These are phyloP conservation scores for Periconia sp. DNA, from an alignment of 2,329 filamentous ascomycete genomes.

Conservation along the genomic window DNA sequence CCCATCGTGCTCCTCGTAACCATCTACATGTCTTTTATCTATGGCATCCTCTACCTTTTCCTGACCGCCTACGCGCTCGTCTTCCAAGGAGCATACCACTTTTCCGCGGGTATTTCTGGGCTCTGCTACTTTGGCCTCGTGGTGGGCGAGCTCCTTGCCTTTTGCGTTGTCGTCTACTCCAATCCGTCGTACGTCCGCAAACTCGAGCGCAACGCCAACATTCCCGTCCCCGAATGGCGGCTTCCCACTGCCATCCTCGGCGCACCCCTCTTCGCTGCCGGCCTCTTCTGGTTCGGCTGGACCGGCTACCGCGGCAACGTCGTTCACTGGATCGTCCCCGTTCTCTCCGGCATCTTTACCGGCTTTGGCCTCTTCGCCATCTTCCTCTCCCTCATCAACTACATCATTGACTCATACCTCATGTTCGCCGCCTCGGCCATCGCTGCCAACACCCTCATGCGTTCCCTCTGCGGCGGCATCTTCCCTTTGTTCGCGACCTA, in stretches of 20 bases:
- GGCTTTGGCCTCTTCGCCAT: conserved; percentile 61
- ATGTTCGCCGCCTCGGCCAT: conserved; percentile 59
- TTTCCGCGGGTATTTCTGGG: conserved; percentile 69
- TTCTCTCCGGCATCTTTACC: conserved; percentile 53
- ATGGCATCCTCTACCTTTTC: conserved; percentile 80
- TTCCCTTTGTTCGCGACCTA: conserved; percentile 59
- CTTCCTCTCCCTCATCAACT: conserved; percentile 61
- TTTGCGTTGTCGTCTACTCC: conserved; percentile 62
- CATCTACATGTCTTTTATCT: conserved; percentile 49
- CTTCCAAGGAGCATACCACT: conserved; percentile 70
- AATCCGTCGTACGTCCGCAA: conserved; percentile 64
- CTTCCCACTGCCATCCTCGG: conserved; percentile 57
- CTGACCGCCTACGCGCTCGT: conserved; percentile 83
- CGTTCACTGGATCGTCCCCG: conserved; percentile 46
- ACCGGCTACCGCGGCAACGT: conserved; percentile 43
- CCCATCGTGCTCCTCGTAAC: conserved; percentile 53
- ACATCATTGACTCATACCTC: conserved; percentile 61
- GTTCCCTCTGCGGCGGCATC: conserved; percentile 52
- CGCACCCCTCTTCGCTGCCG: conserved; percentile 47
- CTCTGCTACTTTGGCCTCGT: conserved; percentile 88
- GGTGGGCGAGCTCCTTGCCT: conserved; percentile 69
- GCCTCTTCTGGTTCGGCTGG: conserved; percentile 46
- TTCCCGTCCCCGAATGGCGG: conserved; percentile 61
- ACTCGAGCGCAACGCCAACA: conserved; percentile 49
- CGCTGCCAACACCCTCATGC: conserved; percentile 58